Percentiles rank a stretch among this genome's conserved stretches.
Evolutionary conservation across 1,139 yeast species (phyloP).

Genomic region (Yamadazyma dushanensis): DNA sequence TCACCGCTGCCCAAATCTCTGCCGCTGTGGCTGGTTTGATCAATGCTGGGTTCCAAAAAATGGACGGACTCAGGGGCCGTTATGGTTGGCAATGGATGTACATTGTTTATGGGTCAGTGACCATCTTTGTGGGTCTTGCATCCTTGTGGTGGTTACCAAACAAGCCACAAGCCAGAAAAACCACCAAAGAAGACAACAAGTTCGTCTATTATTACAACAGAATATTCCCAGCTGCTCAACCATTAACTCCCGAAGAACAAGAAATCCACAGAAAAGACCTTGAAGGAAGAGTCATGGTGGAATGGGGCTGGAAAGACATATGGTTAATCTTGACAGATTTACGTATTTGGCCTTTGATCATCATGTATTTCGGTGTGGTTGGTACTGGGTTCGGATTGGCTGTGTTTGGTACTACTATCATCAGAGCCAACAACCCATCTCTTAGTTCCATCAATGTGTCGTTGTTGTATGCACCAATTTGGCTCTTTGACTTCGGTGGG

Average conservation of each 20-base stretch:
- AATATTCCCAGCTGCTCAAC: constrained; percentile 42
- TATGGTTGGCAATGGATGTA: constrained; percentile 92
- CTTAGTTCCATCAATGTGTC: constrained; percentile 71
- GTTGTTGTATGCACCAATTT: constrained; percentile 81
- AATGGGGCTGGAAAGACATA: constrained; percentile 67
- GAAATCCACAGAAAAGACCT: constrained; percentile 66
- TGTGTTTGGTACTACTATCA: constrained; percentile 83
- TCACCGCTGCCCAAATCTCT: constrained; percentile 86
- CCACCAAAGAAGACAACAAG: constrained; percentile 11
- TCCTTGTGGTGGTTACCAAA: constrained; percentile 88
- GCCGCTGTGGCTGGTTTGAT: constrained; percentile 87
- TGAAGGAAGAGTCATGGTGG: constrained; percentile 38
- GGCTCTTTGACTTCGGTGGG: constrained; percentile 85
- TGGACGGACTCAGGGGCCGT: constrained; percentile 68
- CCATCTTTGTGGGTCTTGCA: constrained; percentile 64
- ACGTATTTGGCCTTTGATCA: constrained; percentile 75
- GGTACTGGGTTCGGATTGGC: constrained; percentile 87
- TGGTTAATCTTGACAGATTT: constrained; percentile 56
- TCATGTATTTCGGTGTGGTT: constrained; percentile 92
- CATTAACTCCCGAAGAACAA: constrained; percentile 55
- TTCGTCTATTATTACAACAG: constrained; percentile 22
- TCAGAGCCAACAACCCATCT: constrained; percentile 60
- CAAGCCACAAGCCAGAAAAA: constrained; percentile 40
- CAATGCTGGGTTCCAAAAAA: constrained; percentile 82
- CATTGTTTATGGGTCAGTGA: constrained; percentile 70